phyloP scores from a whole-genome alignment of 2,329 filamentous ascomycete species.

The Aureobasidium sp. region DNA sequence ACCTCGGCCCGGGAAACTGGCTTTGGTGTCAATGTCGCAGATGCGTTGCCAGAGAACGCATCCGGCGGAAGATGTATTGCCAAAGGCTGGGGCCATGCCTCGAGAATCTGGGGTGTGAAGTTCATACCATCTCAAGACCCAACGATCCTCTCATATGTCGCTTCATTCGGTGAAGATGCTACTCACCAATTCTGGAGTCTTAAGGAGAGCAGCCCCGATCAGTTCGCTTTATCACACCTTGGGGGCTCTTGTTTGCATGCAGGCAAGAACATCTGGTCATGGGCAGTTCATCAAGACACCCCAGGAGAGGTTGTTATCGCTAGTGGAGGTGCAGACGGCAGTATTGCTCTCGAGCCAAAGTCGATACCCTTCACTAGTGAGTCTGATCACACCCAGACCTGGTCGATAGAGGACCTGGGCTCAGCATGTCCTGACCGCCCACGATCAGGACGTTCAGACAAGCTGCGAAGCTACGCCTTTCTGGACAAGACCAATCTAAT shows the following conservation, averaged over 20 bases:
- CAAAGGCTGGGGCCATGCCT: constrained; percentile 75
- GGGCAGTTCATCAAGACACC: constrained; percentile 33
- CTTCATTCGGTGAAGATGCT: constrained; percentile 82
- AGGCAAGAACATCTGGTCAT: constrained; percentile 89
- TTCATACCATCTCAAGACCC: constrained; percentile 44
- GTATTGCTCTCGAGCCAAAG: constrained; percentile 34
- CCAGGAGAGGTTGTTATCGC: constrained; percentile 30
- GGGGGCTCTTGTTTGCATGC: constrained; percentile 59
- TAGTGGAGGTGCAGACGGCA: constrained; percentile 81
- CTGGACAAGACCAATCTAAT: constrained; percentile 48
- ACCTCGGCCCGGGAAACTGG: constrained; percentile 36
- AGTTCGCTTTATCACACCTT: constrained; percentile 43
- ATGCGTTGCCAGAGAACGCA: constrained; percentile 22
- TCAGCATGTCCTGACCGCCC: not conserved
- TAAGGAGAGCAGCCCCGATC: not conserved
- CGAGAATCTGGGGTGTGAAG: constrained; percentile 80
- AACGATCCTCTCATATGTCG: constrained; percentile 41
- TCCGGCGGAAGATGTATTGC: constrained; percentile 49
- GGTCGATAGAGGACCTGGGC: constrained; percentile 1
- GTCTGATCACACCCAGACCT: not conserved
- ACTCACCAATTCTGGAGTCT: constrained; percentile 61
- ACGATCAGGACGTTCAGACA: constrained; percentile 30
- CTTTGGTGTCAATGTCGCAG: constrained; percentile 29
- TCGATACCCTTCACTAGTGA: not conserved
- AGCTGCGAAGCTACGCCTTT: constrained; percentile 59